Evolutionary conservation across 768 basidiomycete genomes (phyloP).

Genomic region (Boletus subcaerulescens): DNA sequence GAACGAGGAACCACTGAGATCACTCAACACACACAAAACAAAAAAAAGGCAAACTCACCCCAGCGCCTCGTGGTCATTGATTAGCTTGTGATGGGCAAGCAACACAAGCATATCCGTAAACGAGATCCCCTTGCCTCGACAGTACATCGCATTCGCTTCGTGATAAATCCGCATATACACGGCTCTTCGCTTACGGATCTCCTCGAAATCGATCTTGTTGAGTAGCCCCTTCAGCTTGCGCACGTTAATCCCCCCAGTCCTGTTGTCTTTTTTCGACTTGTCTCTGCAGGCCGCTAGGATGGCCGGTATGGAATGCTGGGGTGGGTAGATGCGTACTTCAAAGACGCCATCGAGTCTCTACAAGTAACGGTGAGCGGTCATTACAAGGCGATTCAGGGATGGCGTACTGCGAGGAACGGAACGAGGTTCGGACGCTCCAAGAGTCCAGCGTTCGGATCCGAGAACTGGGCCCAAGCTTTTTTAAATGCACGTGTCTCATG

Average conservation of each 20-base stretch:
- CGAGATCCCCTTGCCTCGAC: slow-evolving; percentile 76
- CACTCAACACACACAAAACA: not conserved
- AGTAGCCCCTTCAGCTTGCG: slow-evolving; percentile 57
- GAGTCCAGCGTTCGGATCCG: slow-evolving; percentile 74
- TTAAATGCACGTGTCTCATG: slow-evolving; percentile 95
- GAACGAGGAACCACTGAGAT: not conserved
- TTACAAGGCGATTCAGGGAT: not conserved
- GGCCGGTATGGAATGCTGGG: slow-evolving; percentile 57
- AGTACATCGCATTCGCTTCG: slow-evolving; percentile 76
- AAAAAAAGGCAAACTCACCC: slow-evolving; percentile 51
- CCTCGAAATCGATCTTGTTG: slow-evolving; percentile 58
- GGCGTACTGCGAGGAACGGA: slow-evolving; percentile 77
- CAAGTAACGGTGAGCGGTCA: not conserved
- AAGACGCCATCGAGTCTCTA: slow-evolving; percentile 85
- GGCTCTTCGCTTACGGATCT: slow-evolving; percentile 62
- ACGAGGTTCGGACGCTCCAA: slow-evolving; percentile 69
- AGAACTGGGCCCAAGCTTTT: slow-evolving; percentile 87
- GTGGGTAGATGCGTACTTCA: slow-evolving; percentile 82
- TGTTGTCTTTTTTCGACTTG: slow-evolving; percentile 30
- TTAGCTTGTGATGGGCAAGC: slow-evolving; percentile 88
- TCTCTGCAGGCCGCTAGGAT: slow-evolving; percentile 53
- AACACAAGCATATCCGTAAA: slow-evolving; percentile 88
- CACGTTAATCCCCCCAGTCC: slow-evolving; percentile 59
- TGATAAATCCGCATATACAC: slow-evolving; percentile 79
- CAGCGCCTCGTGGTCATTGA: slow-evolving; percentile 84